Evolutionary conservation across 2,329 filamentous ascomycete genomes (phyloP).

Genomic region (Huntiella abstrusa): DNA sequence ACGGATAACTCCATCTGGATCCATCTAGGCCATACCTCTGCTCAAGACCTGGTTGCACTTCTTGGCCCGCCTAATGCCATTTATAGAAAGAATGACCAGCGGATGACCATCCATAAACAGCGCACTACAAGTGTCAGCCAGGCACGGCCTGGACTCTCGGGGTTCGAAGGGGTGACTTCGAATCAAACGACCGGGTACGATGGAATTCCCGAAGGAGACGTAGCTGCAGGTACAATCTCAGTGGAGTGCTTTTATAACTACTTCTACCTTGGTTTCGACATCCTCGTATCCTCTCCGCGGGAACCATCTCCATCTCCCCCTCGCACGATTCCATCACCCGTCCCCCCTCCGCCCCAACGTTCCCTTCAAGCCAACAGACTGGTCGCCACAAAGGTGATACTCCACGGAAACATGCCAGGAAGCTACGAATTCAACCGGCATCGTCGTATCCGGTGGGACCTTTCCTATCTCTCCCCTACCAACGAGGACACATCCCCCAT

Average conservation of each 20-base stretch:
- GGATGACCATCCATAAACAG: slow-evolving; percentile 67
- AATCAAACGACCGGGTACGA: slow-evolving; percentile 19
- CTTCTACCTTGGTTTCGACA: slow-evolving; percentile 86
- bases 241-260: slow-evolving; percentile 92
- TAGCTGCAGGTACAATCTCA: slow-evolving; percentile 32
- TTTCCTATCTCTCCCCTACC: slow-evolving; percentile 35
- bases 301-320: slow-evolving; percentile 45
- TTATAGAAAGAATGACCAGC: slow-evolving; percentile 76
- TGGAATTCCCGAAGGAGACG: slow-evolving; percentile 39
- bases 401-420: slow-evolving; percentile 88
- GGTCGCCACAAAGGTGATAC: slow-evolving; percentile 75
- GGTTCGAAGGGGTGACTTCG: slow-evolving; percentile 40
- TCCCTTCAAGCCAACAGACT: slow-evolving; percentile 40
- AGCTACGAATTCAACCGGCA: slow-evolving; percentile 96
- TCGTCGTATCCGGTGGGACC: slow-evolving; percentile 71
- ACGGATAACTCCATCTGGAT: slow-evolving; percentile 51
- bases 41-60: slow-evolving; percentile 78
- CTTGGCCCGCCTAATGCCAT: slow-evolving; percentile 87
- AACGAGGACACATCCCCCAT: not conserved
- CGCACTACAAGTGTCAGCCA: slow-evolving; percentile 31
- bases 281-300: slow-evolving; percentile 66
- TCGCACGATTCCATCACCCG: slow-evolving; percentile 15
- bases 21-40: slow-evolving; percentile 65
- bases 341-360: slow-evolving; percentile 15
- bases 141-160: slow-evolving; percentile 47